Evolutionary conservation across 2,329 filamentous ascomycete genomes (phyloP), one percentile per base, ranked within the genome.

Genomic region (Botrytis pseudocinerea): DNA sequence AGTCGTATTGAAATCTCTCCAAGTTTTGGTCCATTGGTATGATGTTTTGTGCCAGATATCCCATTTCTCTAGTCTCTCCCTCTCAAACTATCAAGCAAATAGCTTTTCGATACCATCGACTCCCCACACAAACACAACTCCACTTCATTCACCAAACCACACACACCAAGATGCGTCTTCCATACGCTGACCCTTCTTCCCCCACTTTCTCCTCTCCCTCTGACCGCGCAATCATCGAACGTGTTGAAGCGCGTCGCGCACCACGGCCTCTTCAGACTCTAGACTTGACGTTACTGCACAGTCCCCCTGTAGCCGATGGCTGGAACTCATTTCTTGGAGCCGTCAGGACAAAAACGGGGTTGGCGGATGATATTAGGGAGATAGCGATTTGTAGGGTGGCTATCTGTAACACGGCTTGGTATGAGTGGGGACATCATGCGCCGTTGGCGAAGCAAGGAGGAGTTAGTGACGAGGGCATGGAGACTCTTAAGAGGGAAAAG

Each of bases 341-440:
- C 40, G 82, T 91, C 48, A 87, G 89, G 76, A 89, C 87, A 60
- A 82, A 83, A 76, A 87, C 88, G 3, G 75, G 75, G 6, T 78
- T 91, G 9, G 71, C 82, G 6, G 86, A 85, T 66, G 85, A 88
- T 77, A 80, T 94, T 70, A 90, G 92, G 76, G 93, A 97, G 84
- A 85, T 95, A 28, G 91, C 92, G 76, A 95, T 97, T 78, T 93
- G 90, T 79, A 88, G 93, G 66, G 92, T 97, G 22, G 94, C 94
- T 20, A 90, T 92, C 25, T 87, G 93, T 78, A 97, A 97, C 82
- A 82, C 87, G 28, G 94, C 94, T 2, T 93, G 92, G 90, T 97
- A 94, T 82, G 94, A 97, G 82, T 97, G 93, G 93, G 87, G 84
- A 51, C 89, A 93, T 71, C 94, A 97, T 80, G 90, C 90, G 25